A percentile compares a stretch with the other conserved stretches of the same genome.
Evolutionary conservation across 805 yeast species (phyloP).

Genomic region (Millerozyma miso): DNA sequence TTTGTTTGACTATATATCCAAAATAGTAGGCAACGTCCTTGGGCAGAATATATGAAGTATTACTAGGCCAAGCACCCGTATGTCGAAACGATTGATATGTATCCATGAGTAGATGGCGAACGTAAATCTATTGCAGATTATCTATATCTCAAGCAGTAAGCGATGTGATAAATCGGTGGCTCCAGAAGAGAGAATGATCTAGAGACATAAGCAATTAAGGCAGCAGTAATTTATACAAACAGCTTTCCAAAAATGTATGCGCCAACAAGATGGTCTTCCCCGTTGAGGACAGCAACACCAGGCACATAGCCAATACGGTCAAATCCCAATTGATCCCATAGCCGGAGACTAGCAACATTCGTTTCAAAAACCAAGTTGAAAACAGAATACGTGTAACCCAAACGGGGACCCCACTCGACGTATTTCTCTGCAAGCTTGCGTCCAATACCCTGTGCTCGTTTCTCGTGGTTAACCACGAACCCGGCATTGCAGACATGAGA

Average conservation of each 20-base stretch:
- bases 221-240: constrained; percentile 28
- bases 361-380: constrained; percentile 85
- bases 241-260: constrained; percentile 77
- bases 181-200: too few species aligned
- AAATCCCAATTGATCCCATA: constrained; percentile 85
- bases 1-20: too few species aligned
- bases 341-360: constrained; percentile 66
- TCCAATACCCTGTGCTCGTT: constrained; percentile 71
- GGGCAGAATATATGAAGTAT: too few species aligned
- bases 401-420: constrained; percentile 64
- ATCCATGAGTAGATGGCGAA: too few species aligned
- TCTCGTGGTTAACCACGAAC: constrained; percentile 58
- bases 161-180: too few species aligned
- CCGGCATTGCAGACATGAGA: constrained; percentile 89
- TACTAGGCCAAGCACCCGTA: too few species aligned
- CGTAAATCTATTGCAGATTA: too few species aligned
- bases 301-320: constrained; percentile 71
- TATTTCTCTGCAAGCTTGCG: constrained; percentile 63
- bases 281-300: constrained; percentile 71
- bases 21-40: too few species aligned
- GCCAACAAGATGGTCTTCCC: constrained; percentile 58
- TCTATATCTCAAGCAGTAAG: too few species aligned
- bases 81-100: too few species aligned
- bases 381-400: constrained; percentile 80
- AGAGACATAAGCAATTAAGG: too few species aligned